A percentile compares a stretch with the other conserved stretches of the same genome.
Conservation (phyloP, 768 basidiomycete species). For the Favolaschia claudopus region DNA sequence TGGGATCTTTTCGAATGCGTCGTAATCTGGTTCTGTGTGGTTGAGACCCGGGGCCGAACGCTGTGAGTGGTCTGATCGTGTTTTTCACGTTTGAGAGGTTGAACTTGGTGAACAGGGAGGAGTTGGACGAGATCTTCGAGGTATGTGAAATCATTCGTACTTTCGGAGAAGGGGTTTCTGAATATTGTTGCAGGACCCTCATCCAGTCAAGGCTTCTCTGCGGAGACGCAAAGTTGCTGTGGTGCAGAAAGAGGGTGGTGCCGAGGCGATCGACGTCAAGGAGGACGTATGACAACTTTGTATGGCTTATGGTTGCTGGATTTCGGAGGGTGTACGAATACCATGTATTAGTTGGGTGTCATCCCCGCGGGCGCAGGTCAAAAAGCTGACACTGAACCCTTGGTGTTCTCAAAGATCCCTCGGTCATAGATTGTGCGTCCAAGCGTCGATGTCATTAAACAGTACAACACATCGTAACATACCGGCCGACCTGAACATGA, state of each 20-base stretch:
- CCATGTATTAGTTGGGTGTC: too few species aligned
- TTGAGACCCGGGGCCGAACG: conserved; percentile 52
- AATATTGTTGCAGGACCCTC: conserved; percentile 38
- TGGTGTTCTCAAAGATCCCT: too few species aligned
- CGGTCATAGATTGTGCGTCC: too few species aligned
- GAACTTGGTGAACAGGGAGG: conserved; percentile 39
- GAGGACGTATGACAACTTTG: too few species aligned
- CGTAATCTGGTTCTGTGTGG: conserved; percentile 47
- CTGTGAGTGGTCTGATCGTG: conserved; percentile 37
- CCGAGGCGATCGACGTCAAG: conserved; percentile 22
- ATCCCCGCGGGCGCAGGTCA: too few species aligned
- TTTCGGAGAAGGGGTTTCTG: background rate
- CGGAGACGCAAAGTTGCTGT: conserved; percentile 48
- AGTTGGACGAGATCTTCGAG: conserved; percentile 50
- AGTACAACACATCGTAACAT: too few species aligned
- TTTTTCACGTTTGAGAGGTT: background rate
- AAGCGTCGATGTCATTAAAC: too few species aligned
- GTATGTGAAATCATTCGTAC: conserved; percentile 30
- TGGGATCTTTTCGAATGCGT: conserved; percentile 50
- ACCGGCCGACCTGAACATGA: conserved; percentile 9
- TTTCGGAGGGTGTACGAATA: too few species aligned
- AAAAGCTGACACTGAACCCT: too few species aligned
- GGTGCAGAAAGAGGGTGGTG: conserved; percentile 41
- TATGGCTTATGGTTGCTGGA: too few species aligned
- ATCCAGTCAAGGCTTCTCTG: conserved; percentile 47